phyloP scores from a whole-genome alignment of 2,329 filamentous ascomycete genomes.

The Exophiala viscosa region DNA sequence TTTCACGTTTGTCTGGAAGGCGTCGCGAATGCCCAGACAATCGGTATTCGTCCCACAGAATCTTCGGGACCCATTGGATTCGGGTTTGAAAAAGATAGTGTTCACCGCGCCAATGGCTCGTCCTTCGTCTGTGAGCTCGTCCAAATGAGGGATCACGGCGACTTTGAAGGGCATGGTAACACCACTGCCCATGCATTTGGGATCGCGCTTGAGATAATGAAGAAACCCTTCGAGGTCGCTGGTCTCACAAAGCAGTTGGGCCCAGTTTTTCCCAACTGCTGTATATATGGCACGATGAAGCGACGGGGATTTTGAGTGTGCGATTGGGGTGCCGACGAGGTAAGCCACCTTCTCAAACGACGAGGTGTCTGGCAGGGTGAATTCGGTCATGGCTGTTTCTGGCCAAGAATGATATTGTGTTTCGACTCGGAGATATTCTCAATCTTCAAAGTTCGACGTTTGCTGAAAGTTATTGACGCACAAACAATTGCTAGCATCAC shows the following conservation, averaged over 20 bases:
- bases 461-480: neutral
- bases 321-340: conserved; percentile 55
- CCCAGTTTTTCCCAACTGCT: conserved; percentile 50
- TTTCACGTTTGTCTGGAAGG: conserved; percentile 55
- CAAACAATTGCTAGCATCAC: no score
- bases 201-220: conserved; percentile 34
- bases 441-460: neutral
- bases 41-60: conserved; percentile 78
- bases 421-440: neutral
- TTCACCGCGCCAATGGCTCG: conserved; percentile 73
- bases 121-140: conserved; percentile 69
- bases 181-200: conserved; percentile 56
- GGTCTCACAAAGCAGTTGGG: conserved; percentile 38
- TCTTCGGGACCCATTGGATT: conserved; percentile 41
- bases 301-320: conserved; percentile 55
- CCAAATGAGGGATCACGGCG: conserved; percentile 67
- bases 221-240: conserved; percentile 34
- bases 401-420: neutral
- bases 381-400: conserved; percentile 6
- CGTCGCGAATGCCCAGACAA: conserved; percentile 71
- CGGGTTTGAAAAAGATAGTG: conserved; percentile 64
- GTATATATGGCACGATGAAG: conserved; percentile 55
- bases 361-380: conserved; percentile 19
- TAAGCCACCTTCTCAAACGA: conserved; percentile 51
- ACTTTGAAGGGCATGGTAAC: conserved; percentile 83